phyloP scores from a whole-genome alignment of 805 yeast genomes.

The Blastobotrys americana region DNA sequence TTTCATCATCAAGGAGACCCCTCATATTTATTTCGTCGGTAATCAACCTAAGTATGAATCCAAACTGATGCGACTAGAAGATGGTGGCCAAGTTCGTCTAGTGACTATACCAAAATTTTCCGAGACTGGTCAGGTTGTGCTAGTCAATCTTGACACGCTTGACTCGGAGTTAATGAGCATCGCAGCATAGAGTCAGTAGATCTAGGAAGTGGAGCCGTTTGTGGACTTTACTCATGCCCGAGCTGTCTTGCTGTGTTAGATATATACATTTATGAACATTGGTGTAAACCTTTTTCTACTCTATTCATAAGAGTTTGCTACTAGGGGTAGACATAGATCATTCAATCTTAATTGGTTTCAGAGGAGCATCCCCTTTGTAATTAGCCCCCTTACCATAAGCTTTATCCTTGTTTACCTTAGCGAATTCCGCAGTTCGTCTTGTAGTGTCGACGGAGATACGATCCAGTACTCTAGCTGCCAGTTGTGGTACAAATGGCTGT shows the following conservation, averaged over 20 bases:
- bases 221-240: too few species aligned
- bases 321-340: neutral
- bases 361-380: slow-evolving; percentile 44
- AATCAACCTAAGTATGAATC: slow-evolving; percentile 59
- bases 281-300: neutral
- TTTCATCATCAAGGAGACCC: slow-evolving; percentile 64
- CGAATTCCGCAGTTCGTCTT: slow-evolving; percentile 39
- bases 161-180: slow-evolving; percentile 40
- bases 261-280: too few species aligned
- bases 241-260: too few species aligned
- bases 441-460: slow-evolving; percentile 47
- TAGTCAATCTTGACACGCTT: slow-evolving; percentile 52
- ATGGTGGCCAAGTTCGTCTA: slow-evolving; percentile 37
- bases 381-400: slow-evolving; percentile 56
- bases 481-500: slow-evolving; percentile 65
- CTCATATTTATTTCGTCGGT: slow-evolving; percentile 82
- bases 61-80: slow-evolving; percentile 34
- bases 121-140: slow-evolving; percentile 54
- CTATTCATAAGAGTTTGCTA: neutral
- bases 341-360: slow-evolving; percentile 20
- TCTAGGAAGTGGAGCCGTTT: neutral
- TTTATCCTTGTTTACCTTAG: slow-evolving; percentile 50
- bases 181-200: too few species aligned
- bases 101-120: slow-evolving; percentile 67
- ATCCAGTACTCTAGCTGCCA: slow-evolving; percentile 51